A percentile compares a stretch with the other conserved stretches of the same genome.
These are phyloP conservation scores for Macrolepiota fuliginosa DNA, from an alignment of 768 basidiomycete genomes.

Conservation along the genomic window DNA sequence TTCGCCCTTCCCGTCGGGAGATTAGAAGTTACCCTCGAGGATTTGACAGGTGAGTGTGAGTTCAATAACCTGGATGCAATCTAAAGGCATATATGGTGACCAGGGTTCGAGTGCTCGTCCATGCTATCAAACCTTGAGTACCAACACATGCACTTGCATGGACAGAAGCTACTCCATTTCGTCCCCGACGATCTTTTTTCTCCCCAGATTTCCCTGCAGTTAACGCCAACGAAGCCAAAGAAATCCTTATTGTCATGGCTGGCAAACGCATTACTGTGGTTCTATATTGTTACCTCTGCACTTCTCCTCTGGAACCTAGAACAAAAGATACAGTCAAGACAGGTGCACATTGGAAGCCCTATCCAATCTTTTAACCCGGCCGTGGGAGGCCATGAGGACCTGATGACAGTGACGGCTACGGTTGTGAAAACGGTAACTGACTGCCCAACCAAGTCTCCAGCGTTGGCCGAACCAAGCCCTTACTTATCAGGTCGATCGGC, in stretches of 20 bases:
- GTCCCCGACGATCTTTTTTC: constrained; percentile 56
- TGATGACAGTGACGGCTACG: neutral
- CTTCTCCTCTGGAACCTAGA: constrained; percentile 21
- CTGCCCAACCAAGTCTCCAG: neutral
- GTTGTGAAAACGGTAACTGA: neutral
- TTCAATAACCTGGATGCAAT: constrained; percentile 8
- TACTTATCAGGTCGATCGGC: neutral
- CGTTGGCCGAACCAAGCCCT: neutral
- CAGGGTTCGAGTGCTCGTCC: constrained; percentile 41
- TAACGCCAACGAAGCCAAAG: neutral
- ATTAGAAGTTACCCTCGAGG: constrained; percentile 60
- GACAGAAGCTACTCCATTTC: constrained; percentile 52
- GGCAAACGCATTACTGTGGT: constrained; percentile 16
- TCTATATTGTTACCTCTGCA: constrained; percentile 23
- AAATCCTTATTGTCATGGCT: neutral
- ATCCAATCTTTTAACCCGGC: neutral
- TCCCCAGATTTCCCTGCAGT: constrained; percentile 45
- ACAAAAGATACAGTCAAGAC: neutral
- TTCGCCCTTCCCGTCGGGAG: constrained; percentile 68
- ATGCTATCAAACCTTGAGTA: constrained; percentile 58
- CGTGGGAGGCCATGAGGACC: neutral
- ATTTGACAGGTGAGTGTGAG: constrained; percentile 44
- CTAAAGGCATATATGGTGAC: constrained; percentile 12
- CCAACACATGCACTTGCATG: constrained; percentile 37
- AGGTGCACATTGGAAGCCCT: neutral